A percentile compares a stretch with the other conserved stretches of the same genome.
Evolutionary conservation across 305 asterid species (phyloP).

Genomic region (Rubia peregrina): DNA sequence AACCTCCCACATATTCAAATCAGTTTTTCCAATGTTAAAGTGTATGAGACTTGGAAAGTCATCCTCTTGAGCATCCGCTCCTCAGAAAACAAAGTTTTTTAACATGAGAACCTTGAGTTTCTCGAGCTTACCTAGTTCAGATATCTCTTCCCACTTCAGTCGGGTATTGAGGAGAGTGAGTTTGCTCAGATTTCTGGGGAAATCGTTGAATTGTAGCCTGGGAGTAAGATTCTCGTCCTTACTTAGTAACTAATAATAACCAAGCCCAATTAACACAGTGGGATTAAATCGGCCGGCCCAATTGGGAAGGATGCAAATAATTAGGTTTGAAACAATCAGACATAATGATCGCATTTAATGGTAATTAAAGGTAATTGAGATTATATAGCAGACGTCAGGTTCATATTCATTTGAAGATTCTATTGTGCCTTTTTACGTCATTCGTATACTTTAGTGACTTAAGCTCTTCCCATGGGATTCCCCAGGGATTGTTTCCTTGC

Average conservation of each 20-base stretch:
- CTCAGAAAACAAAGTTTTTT: conserved; percentile 30
- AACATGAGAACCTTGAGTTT: conserved; percentile 39
- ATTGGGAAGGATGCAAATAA: too few relatives aligned
- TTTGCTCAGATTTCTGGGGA: conserved; percentile 24
- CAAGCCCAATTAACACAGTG: too few relatives aligned
- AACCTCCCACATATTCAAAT: conserved; percentile 29
- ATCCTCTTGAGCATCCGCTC: not conserved
- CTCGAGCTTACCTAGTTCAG: conserved; percentile 22
- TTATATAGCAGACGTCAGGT: too few relatives aligned
- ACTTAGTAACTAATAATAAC: conserved; percentile 23
- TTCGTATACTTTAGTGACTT: too few relatives aligned
- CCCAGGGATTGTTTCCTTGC: too few relatives aligned
- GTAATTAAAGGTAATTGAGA: too few relatives aligned
- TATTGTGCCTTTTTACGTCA: too few relatives aligned
- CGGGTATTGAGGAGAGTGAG: conserved; percentile 28
- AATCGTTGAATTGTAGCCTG: conserved; percentile 19
- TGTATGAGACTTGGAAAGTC: conserved; percentile 22
- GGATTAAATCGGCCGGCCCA: too few relatives aligned
- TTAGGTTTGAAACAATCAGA: too few relatives aligned
- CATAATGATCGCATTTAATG: too few relatives aligned
- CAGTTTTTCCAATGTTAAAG: conserved; percentile 25
- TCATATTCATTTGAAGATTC: too few relatives aligned
- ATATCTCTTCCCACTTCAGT: conserved; percentile 36
- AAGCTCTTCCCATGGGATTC: too few relatives aligned
- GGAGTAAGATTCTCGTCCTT: conserved; percentile 7